Evolutionary conservation across 257 asterid genomes (phyloP), one percentile per base, ranked within the genome.

Genomic region (Prunella vulgaris): DNA sequence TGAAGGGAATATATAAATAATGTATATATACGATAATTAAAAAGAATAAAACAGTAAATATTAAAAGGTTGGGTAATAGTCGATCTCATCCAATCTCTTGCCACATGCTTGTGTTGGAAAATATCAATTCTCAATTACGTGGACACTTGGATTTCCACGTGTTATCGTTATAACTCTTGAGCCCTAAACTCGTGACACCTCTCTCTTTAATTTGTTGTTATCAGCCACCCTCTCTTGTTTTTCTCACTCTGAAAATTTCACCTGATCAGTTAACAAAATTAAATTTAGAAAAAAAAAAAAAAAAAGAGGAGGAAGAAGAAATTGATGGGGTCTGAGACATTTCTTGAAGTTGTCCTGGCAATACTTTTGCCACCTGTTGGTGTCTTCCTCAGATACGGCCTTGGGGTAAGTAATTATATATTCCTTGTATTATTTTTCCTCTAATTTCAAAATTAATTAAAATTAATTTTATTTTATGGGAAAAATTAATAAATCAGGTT

Each of bases 361-460:
- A 90, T 93, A n/a, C 69, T 93, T 5, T 6, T 93, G 71, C 98
- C 98, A 6, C 98, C 98, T 21, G 84, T 88, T 59, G 98, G 97
- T 4, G 98, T 93, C 72, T 93, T 93, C 81, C 91, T 90, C 60
- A 90, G 97, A 80, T 93, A 85, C 65, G 98, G 98, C 57, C 85
- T 90, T 53, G 97, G 98, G 7, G 98, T 93, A 90, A 20, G 5
- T 30, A 4, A 3, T 3, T 30, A 30, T 27, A 27, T 27, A 30
- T 28, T 13, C 32, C 8, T 12, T 10, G 35, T 21, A 0, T 22
- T 10, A 13, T 10, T 53, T 1, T 21, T 21, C 14, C 2, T 20
- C 1, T 18, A 5, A 54, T 56, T 57, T 57, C 4, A 25, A 25
- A 56, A 22, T 2, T 56, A 56, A 10, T 10, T 56, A 4, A 22